These are phyloP conservation scores for Colletotrichum plurivorum DNA, from an alignment of 2,329 filamentous ascomycete species.

Conservation along the genomic window DNA sequence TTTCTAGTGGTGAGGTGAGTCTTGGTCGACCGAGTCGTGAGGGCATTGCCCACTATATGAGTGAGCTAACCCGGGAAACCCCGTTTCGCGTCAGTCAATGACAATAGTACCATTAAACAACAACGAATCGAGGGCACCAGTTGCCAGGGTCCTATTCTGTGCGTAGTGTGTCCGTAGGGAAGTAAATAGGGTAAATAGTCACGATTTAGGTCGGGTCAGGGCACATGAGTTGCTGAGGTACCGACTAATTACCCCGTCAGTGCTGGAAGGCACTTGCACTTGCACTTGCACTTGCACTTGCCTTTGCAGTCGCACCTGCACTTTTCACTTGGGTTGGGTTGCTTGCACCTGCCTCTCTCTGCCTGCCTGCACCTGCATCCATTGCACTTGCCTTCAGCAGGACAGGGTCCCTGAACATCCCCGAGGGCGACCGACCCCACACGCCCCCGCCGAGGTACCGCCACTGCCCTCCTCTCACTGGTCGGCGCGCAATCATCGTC, in stretches of 20 bases:
- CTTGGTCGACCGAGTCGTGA: background rate
- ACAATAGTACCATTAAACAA: background rate
- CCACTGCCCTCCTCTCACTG: background rate
- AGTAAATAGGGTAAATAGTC: too few species aligned
- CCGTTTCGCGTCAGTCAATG: background rate
- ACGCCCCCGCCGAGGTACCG: background rate
- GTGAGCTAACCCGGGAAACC: background rate
- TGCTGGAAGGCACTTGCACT: too few species aligned
- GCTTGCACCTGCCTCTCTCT: too few species aligned
- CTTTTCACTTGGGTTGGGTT: too few species aligned
- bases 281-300: too few species aligned
- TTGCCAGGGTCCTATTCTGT: too few species aligned
- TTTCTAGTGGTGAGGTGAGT: background rate
- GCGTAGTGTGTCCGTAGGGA: too few species aligned
- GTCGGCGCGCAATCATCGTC: background rate
- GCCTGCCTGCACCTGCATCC: too few species aligned
- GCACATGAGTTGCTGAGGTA: too few species aligned
- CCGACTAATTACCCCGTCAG: too few species aligned
- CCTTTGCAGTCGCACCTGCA: too few species aligned
- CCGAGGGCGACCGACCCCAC: conserved; percentile 15
- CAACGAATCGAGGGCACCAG: background rate
- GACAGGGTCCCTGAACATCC: conserved; percentile 21
- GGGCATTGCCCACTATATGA: conserved; percentile 6
- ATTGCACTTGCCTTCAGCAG: conserved; percentile 18
- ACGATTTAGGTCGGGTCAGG: too few species aligned